Percentiles rank a stretch among this genome's conserved stretches.
Conservation (phyloP, 1,284 basidiomycete genomes). For the Stygiomarasmius scandens region DNA sequence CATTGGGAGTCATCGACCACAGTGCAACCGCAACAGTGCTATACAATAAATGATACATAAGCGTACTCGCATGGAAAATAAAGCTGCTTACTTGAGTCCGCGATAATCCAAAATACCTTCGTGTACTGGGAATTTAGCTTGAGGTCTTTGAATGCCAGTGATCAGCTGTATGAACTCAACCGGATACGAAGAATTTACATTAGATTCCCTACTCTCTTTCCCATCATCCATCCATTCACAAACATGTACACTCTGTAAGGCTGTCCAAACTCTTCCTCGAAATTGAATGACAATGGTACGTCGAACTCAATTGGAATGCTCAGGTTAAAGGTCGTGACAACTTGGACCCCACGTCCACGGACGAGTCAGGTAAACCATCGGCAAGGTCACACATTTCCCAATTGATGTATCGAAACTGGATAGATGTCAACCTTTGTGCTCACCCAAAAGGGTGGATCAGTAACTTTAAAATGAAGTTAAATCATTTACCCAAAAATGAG, state of each 20-base stretch:
- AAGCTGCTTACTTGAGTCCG: slow-evolving; percentile 61
- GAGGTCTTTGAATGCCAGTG: slow-evolving; percentile 52
- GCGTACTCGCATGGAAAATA: too few species aligned
- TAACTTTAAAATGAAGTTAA: too few species aligned
- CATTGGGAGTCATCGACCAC: slow-evolving; percentile 62
- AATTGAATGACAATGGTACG: slow-evolving; percentile 68
- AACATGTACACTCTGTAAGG: slow-evolving; percentile 70
- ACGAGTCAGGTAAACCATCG: slow-evolving; percentile 54
- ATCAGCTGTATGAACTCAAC: background rate
- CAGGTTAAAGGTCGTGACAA: slow-evolving; percentile 71
- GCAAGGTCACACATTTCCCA: slow-evolving; percentile 61
- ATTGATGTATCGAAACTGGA: slow-evolving; percentile 65
- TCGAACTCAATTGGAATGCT: slow-evolving; percentile 62
- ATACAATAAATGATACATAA: too few species aligned
- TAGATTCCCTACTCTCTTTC: slow-evolving; percentile 71
- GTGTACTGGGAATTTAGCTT: slow-evolving; percentile 77
- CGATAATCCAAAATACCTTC: slow-evolving; percentile 74
- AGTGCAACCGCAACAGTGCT: slow-evolving; percentile 75
- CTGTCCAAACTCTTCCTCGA: slow-evolving; percentile 50
- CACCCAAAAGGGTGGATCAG: slow-evolving; percentile 61
- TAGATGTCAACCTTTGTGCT: slow-evolving; percentile 81
- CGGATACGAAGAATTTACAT: slow-evolving; percentile 45
- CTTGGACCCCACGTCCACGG: slow-evolving; percentile 75
- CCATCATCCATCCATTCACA: slow-evolving; percentile 88
- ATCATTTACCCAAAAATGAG: too few species aligned